Conservation (phyloP, 768 basidiomycete species). For the Kwoniella shandongensis region DNA sequence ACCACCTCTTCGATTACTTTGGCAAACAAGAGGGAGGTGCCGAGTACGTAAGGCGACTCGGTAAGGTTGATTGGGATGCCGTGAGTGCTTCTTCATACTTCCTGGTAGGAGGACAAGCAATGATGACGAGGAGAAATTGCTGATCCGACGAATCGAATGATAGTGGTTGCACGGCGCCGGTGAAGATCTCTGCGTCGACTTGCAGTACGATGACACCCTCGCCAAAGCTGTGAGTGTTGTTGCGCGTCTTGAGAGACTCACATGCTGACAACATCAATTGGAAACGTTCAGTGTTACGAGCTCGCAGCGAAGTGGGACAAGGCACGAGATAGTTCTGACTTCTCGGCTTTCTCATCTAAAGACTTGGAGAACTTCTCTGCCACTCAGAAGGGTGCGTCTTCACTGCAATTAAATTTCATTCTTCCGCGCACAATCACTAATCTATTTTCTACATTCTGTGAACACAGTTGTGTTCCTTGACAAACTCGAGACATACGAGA, state of each 20-base stretch:
- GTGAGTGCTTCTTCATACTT: slow-evolving; percentile 56
- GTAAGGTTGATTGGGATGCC: slow-evolving; percentile 68
- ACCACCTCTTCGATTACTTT: slow-evolving; percentile 73
- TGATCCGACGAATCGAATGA: slow-evolving; percentile 10
- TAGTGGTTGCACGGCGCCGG: slow-evolving; percentile 81
- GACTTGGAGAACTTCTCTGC: slow-evolving; percentile 70
- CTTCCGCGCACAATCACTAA: too few relatives aligned
- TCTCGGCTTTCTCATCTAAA: slow-evolving; percentile 60
- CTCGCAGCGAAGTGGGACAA: slow-evolving; percentile 74
- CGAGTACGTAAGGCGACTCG: slow-evolving; percentile 65
- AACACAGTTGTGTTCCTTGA: slow-evolving; percentile 77
- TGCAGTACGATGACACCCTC: slow-evolving; percentile 72
- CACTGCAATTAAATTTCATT: too few relatives aligned
- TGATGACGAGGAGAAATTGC: neutral
- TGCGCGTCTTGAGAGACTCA: neutral
- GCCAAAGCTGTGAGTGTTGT: slow-evolving; percentile 60
- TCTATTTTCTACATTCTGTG: neutral
- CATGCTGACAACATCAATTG: slow-evolving; percentile 10
- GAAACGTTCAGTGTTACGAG: slow-evolving; percentile 56
- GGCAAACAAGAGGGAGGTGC: slow-evolving; percentile 59
- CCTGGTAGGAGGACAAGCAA: too few relatives aligned
- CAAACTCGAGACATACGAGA: slow-evolving; percentile 64
- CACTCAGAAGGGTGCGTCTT: slow-evolving; percentile 68
- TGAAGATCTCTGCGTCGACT: slow-evolving; percentile 66
- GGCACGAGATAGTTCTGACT: slow-evolving; percentile 58